These are phyloP conservation scores for Globisporangium heterothallicum DNA, from an alignment of 352 stramenopile genomes.

Conservation along the genomic window DNA sequence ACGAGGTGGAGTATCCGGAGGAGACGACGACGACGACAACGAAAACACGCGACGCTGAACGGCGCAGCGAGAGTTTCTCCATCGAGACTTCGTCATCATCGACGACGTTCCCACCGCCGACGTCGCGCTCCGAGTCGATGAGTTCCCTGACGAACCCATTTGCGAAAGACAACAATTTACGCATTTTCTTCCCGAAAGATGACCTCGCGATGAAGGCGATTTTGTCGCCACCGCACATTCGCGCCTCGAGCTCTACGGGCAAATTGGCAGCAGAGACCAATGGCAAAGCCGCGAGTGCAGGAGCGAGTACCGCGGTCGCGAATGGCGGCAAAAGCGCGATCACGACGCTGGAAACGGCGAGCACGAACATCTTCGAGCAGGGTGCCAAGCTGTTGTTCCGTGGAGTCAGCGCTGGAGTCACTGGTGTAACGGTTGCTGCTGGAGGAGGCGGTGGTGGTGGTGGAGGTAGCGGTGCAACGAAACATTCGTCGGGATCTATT, in stretches of 20 bases:
- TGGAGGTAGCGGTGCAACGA: conserved; percentile 1
- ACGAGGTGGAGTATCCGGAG: neutral
- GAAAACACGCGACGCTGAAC: neutral
- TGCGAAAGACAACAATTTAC: conserved; percentile 22
- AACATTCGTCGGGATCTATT: conserved; percentile 26
- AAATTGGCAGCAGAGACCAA: neutral
- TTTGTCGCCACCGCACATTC: conserved; percentile 30
- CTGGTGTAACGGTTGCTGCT: neutral
- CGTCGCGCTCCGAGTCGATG: conserved; percentile 2
- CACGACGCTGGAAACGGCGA: neutral
- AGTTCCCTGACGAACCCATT: neutral
- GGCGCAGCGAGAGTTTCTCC: neutral
- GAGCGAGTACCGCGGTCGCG: neutral
- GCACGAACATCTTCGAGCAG: conserved; percentile 6
- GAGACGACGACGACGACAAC: neutral
- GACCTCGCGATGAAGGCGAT: conserved; percentile 53
- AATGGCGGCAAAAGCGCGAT: neutral
- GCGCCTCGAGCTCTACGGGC: conserved; percentile 4
- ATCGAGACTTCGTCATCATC: neutral
- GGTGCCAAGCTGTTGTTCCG: conserved; percentile 32
- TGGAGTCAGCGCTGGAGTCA: neutral
- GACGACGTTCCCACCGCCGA: neutral
- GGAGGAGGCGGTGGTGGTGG: neutral
- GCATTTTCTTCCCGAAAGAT: conserved; percentile 52
- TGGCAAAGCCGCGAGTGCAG: too few species aligned